Evolutionary conservation across 2,329 filamentous ascomycete species (phyloP), one percentile per base, ranked within the genome.

Genomic region (Bretziella fagacearum): DNA sequence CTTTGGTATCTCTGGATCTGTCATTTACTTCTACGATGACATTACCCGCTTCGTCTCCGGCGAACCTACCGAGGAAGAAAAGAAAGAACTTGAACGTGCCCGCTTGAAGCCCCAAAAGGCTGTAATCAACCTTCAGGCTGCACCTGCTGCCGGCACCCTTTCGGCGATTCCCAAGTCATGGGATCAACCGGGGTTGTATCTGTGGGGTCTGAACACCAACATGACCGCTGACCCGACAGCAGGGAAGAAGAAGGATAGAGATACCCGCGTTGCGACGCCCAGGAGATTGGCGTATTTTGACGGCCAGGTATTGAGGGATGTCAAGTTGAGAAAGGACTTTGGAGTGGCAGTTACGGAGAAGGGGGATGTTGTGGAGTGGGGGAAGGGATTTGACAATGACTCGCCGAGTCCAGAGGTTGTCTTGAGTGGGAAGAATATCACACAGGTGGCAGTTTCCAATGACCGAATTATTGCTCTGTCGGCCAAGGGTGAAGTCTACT

Each of bases 301-400:
- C 57, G 82, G 81, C 25, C 75, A 84, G 61, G 62, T 95, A 13
- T 67, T 98, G 35, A 73, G 89, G 42, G 91, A 95, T 58, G 67
- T 96, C 53, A 94, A 93, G 64, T 65, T 96, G 43, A 84, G 86
- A 50, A 71, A 76, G 46, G 74, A 76, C 33, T 87, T 93, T 58
- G 91, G 84, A 6, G 89, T 79, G 3, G 91, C 91, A 7, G 79
- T 96, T 33, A 81, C 79, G 3, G 87, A 95, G 59, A 78, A 80
- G 52, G 91, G 91, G 3, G 82, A 96, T 59, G 62, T 98, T 37
- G 68, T 95, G 10, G 87, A 96, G 64, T 98, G 91, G 91, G 91
- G 91, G 1, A 70, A 70, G 3, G 84, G 71, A 3, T 95, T 81
- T 59, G 81, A 80, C 5, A 69, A 73, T 47, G 69, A 74, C 3